Evolutionary conservation across 768 basidiomycete genomes (phyloP), one percentile per base, ranked within the genome.

Genomic region (Agrocybe chaxingu): DNA sequence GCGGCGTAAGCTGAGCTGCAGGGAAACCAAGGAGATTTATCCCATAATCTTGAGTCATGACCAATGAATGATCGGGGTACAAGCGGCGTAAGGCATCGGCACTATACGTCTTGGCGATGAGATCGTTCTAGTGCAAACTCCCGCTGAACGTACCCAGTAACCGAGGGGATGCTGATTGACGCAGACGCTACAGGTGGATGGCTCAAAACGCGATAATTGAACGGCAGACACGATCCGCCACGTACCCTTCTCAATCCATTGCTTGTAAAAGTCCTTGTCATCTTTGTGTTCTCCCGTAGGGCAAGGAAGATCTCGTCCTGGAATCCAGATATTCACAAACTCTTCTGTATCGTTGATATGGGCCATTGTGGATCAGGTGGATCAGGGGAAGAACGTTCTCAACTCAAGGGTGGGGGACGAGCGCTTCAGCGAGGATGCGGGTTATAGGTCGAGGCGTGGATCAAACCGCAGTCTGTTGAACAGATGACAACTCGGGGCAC

Each of bases 41-140:
- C 29, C 68, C 61, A 45, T 53, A 65, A 50, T 82, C 80, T 6
- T 66, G 59, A 3, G 84, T 78, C 52, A 77, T 65, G 7, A 87
- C 74, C 24, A 88, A 57, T 24, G 83, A 81, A 57, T 85, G 73
- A 8, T 78, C 75, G 5, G 87, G 84, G 61, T 88, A 82, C 11
- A 85, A 50, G 56, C 71, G 76, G 34, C 74, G 78, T 35, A 90
- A 70, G 35, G 73, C 66, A 51, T 82, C 68, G 24, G 70, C 61
- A 57, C 77, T 66, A 67, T 24, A 24, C 24, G 24, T n/a, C 7
- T 13, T 30, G 11, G 31, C 32, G 16, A 34, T 52, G 24, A 42
- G 42, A 18, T 35, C n/a, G 41, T 38, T 50, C 8, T 7, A 12
- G 24, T 36, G 36, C 3, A 33, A 44, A 9, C 2, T 24, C 4